phyloP scores from a whole-genome alignment of 2,329 filamentous ascomycete genomes.

The Fusarium sp. region DNA sequence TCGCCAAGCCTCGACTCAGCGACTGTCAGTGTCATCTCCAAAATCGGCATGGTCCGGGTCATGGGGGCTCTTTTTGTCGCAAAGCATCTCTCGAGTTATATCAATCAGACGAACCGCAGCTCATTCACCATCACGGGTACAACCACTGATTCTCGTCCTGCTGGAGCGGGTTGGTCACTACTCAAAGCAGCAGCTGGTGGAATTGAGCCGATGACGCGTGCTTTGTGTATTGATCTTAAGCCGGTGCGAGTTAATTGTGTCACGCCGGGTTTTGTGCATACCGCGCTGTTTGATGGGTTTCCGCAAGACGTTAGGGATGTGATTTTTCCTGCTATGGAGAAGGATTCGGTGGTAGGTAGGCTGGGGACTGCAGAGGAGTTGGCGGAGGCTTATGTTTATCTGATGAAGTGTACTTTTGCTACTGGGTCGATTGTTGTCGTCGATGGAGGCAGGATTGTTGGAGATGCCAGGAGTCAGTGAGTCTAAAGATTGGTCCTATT shows the following conservation, averaged over 20 bases:
- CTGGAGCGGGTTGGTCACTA: background rate
- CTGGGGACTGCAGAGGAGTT: background rate
- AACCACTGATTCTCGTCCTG: background rate
- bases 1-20: background rate
- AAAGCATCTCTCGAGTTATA: background rate
- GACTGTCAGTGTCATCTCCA: background rate
- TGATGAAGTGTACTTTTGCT: slow-evolving; percentile 3
- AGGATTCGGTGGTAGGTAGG: background rate
- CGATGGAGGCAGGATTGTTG: background rate
- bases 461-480: background rate
- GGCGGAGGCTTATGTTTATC: background rate
- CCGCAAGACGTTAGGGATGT: background rate
- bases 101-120: background rate
- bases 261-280: background rate
- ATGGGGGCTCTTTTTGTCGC: background rate
- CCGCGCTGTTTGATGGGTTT: background rate
- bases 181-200: background rate
- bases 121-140: background rate
- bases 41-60: background rate
- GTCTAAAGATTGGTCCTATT: accelerated
- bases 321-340: background rate
- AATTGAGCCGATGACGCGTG: background rate
- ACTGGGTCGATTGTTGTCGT: background rate
- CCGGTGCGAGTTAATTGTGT: background rate
- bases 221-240: background rate